Percentiles rank a stretch among this genome's conserved stretches.
phyloP scores from a whole-genome alignment of 2,329 filamentous ascomycete genomes.

The Pseudogymnoascus verrucosus region DNA sequence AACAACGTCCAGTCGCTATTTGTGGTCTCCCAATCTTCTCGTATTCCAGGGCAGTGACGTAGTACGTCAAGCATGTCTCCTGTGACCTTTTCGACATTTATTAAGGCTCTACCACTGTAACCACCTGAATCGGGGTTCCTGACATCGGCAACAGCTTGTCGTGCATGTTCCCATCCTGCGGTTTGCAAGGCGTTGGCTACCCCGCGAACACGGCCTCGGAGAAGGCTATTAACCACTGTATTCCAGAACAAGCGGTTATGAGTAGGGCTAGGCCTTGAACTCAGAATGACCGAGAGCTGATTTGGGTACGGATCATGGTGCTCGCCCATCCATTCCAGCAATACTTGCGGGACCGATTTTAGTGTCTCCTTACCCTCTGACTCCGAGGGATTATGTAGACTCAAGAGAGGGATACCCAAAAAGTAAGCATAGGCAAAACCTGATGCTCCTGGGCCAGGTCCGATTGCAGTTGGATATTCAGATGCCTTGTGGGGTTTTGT shows the following conservation, averaged over 20 bases:
- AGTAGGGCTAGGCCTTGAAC: constrained; percentile 62
- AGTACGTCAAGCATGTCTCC: constrained; percentile 62
- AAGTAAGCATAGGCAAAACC: constrained; percentile 70
- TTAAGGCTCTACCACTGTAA: constrained; percentile 68
- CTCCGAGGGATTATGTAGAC: constrained; percentile 60
- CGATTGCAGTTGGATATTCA: constrained; percentile 54
- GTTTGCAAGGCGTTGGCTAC: constrained; percentile 61
- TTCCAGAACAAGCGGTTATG: constrained; percentile 79
- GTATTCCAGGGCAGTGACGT: constrained; percentile 59
- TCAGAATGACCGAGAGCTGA: constrained; percentile 57
- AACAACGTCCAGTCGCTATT: constrained; percentile 79
- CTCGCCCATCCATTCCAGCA: constrained; percentile 75
- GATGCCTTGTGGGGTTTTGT: constrained; percentile 41
- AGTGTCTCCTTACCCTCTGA: background rate
- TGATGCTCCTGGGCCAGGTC: constrained; percentile 52
- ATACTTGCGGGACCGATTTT: constrained; percentile 61
- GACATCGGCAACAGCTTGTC: constrained; percentile 53
- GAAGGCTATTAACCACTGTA: constrained; percentile 61
- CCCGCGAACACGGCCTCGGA: constrained; percentile 65
- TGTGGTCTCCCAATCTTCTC: constrained; percentile 73
- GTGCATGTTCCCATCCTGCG: constrained; percentile 72
- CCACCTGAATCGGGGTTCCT: constrained; percentile 46
- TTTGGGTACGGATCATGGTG: constrained; percentile 66
- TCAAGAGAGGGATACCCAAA: constrained; percentile 68
- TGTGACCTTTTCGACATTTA: constrained; percentile 67